phyloP scores from a whole-genome alignment of 495 filamentous ascomycete genomes.

The Chaetomium cochliodes region DNA sequence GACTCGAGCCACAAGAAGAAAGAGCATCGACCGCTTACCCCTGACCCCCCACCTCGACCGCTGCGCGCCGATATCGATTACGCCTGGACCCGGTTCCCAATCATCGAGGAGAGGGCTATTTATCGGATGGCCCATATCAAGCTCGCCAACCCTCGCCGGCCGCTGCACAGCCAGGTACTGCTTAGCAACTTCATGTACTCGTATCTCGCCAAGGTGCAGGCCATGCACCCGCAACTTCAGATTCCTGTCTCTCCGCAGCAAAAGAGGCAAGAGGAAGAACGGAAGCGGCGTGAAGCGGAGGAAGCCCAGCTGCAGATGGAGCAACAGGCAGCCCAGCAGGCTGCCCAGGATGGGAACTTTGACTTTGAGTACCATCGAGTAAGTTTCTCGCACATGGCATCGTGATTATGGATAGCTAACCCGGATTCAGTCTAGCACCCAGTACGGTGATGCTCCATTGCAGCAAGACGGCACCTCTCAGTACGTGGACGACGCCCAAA shows the following conservation, averaged over 20 bases:
- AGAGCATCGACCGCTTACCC: slow-evolving; percentile 70
- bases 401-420: background rate
- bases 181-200: slow-evolving; percentile 99
- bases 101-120: slow-evolving; percentile 94
- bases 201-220: slow-evolving; percentile 96
- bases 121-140: slow-evolving; percentile 99
- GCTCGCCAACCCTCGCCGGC: slow-evolving; percentile 90
- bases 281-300: slow-evolving; percentile 64
- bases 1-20: slow-evolving; percentile 68
- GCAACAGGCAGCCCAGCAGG: slow-evolving; percentile 50
- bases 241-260: slow-evolving; percentile 66
- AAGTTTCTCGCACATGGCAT: slow-evolving; percentile 26
- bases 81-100: slow-evolving; percentile 92
- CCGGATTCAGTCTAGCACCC: slow-evolving; percentile 37
- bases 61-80: slow-evolving; percentile 87
- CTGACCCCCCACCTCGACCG: slow-evolving; percentile 69
- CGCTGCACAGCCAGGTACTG: slow-evolving; percentile 91
- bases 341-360: slow-evolving; percentile 41
- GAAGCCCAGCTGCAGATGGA: slow-evolving; percentile 43
- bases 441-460: slow-evolving; percentile 45
- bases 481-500: slow-evolving; percentile 48
- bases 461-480: slow-evolving; percentile 37
- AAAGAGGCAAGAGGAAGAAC: slow-evolving; percentile 61
- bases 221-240: slow-evolving; percentile 92
- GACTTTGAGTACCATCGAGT: slow-evolving; percentile 56